Evolutionary conservation across 2,329 filamentous ascomycete species (phyloP), one percentile per base, ranked within the genome.

Genomic region (Cercospora brassicicola): DNA sequence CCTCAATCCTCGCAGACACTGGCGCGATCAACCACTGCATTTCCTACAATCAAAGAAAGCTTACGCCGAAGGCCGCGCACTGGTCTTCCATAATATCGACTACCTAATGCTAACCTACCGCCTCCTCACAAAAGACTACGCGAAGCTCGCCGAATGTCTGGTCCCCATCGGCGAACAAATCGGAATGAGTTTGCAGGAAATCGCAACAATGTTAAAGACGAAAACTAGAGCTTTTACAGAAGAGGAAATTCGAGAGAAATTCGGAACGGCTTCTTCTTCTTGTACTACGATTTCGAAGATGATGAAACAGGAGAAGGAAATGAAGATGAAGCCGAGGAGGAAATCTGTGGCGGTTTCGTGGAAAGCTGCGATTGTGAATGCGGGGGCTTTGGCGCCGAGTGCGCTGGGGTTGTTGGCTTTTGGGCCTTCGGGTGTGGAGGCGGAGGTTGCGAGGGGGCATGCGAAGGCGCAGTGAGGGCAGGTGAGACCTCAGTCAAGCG

Each of bases 71-170:
- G 88, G 92, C 75, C 82, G 88, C 20, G 91, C 91, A 0, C 84
- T 94, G 6, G 89, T 93, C 5, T 94, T 94, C 76, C 89, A 90
- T 78, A 89, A 93, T 74, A 92, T 94, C 73, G 91, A 94, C 78
- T 94, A 92, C 76, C 81, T 94, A 62, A 90, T 92, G 84, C 87
- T 94, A 69, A 92, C 91, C 0, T 78, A 91, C 36, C 85, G 85
- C 53, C 79, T 94, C 18, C 75, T 94, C 74, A 83, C 83, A 67
- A 92, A 92, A 78, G 88, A 94, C 76, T 94, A 94, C 73, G 81
- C 84, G 59, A 82, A 89, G 63, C 83, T 94, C 9, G 91, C 91
- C 1, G 84, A 83, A 64, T 90, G 90, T 69, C 77, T 94, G 59
- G 89, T 94, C 13, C 91, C 91, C 0, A 89, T 94, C 45, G 90